Conservation (phyloP, 192 early-diverging fungal genomes). For the Ambispora gerdemannii region DNA sequence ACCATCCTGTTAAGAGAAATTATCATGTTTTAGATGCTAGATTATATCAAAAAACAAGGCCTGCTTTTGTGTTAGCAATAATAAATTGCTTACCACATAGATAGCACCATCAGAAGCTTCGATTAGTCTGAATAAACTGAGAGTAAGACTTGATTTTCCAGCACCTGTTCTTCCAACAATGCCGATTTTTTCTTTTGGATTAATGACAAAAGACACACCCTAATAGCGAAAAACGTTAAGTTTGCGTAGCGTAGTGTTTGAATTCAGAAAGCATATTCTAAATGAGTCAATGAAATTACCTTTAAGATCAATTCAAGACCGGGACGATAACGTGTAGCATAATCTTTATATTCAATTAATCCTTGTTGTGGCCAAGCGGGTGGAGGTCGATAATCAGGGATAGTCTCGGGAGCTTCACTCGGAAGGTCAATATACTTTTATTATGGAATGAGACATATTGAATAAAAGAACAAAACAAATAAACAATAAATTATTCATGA, state of each 20-base stretch:
- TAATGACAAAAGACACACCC: slow-evolving; percentile 23
- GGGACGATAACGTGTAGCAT: slow-evolving; percentile 77
- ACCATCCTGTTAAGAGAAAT: slow-evolving; percentile 28
- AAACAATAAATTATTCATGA: not conserved
- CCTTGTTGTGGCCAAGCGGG: slow-evolving; percentile 75
- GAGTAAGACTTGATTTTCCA: slow-evolving; percentile 53
- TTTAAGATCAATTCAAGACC: slow-evolving; percentile 78
- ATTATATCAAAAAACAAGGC: not conserved
- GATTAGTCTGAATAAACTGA: slow-evolving; percentile 50
- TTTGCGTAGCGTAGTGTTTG: no score
- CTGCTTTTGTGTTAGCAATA: not conserved
- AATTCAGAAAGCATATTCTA: not conserved
- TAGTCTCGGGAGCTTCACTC: slow-evolving; percentile 73
- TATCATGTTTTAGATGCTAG: not conserved
- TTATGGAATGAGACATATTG: slow-evolving; percentile 53
- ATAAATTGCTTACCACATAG: slow-evolving; percentile 17
- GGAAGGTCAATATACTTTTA: slow-evolving; percentile 77
- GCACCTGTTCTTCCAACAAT: slow-evolving; percentile 62
- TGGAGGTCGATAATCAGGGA: slow-evolving; percentile 54
- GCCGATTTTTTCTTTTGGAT: slow-evolving; percentile 66
- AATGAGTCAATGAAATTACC: slow-evolving; percentile 31
- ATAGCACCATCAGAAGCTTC: slow-evolving; percentile 55
- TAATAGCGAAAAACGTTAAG: not conserved
- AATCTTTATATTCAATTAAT: slow-evolving; percentile 68
- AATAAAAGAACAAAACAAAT: slow-evolving; percentile 47